phyloP scores from a whole-genome alignment of 2,329 filamentous ascomycete species.

The Fusarium agapanthi region DNA sequence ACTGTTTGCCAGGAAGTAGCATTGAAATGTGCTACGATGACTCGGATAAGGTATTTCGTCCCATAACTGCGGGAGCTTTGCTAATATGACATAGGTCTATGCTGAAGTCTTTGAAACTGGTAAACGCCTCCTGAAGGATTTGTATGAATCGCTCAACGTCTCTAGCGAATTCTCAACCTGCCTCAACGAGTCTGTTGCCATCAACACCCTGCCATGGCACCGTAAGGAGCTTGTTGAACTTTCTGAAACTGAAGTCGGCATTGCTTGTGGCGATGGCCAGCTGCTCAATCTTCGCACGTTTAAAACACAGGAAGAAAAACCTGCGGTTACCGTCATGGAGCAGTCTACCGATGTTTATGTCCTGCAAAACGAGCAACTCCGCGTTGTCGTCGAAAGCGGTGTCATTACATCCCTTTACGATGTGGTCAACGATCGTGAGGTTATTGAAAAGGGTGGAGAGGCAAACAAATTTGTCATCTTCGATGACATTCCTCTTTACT shows the following conservation, averaged over 20 bases:
- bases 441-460: slow-evolving; percentile 77
- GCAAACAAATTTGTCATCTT: slow-evolving; percentile 94
- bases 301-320: slow-evolving; percentile 54
- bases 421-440: slow-evolving; percentile 74
- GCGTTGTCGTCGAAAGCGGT: slow-evolving; percentile 76
- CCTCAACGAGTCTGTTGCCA: slow-evolving; percentile 63
- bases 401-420: slow-evolving; percentile 88
- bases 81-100: slow-evolving; percentile 67
- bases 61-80: not conserved
- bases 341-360: slow-evolving; percentile 72
- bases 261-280: slow-evolving; percentile 66
- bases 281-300: slow-evolving; percentile 61
- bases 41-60: slow-evolving; percentile 73
- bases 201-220: slow-evolving; percentile 91
- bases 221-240: slow-evolving; percentile 78
- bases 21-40: slow-evolving; percentile 99
- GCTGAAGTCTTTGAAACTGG: slow-evolving; percentile 82
- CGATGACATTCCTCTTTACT: slow-evolving; percentile 96
- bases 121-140: slow-evolving; percentile 73
- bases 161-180: slow-evolving; percentile 52
- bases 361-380: slow-evolving; percentile 80
- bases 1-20: slow-evolving; percentile 91
- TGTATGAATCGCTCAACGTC: slow-evolving; percentile 74
- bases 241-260: slow-evolving; percentile 60
- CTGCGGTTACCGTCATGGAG: slow-evolving; percentile 62